phyloP scores from a whole-genome alignment of 805 yeast genomes.

The Sugiyamaella qingdaonensis region DNA sequence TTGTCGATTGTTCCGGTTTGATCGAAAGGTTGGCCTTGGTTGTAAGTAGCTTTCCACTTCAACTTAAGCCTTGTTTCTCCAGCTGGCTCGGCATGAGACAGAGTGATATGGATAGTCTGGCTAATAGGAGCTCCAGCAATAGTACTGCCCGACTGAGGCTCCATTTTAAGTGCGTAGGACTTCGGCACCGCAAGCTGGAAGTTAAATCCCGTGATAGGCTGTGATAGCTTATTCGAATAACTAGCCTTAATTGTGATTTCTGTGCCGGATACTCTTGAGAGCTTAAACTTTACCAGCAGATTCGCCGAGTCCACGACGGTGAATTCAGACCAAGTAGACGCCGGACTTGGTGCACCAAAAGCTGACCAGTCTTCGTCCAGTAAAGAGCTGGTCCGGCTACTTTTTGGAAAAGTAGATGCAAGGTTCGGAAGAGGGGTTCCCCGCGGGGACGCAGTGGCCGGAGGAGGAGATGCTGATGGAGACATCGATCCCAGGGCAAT shows the following conservation, averaged over 20 bases:
- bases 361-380: slow-evolving; percentile 10
- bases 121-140: slow-evolving; percentile 45
- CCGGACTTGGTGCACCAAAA: slow-evolving; percentile 1
- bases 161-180: slow-evolving; percentile 50
- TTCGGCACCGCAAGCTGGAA: slow-evolving; percentile 72
- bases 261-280: slow-evolving; percentile 36
- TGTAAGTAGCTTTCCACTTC: slow-evolving; percentile 69
- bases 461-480: slow-evolving; percentile 28
- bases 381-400: not conserved
- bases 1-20: slow-evolving; percentile 52
- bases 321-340: not conserved
- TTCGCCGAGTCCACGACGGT: slow-evolving; percentile 3
- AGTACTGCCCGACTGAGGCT: slow-evolving; percentile 57
- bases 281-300: slow-evolving; percentile 48
- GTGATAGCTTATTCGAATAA: slow-evolving; percentile 45
- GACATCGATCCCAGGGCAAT: slow-evolving; percentile 39
- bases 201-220: slow-evolving; percentile 47
- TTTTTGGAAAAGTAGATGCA: slow-evolving; percentile 11
- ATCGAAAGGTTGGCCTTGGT: slow-evolving; percentile 45
- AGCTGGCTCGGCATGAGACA: slow-evolving; percentile 13
- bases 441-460: slow-evolving; percentile 16
- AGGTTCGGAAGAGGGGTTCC: slow-evolving; percentile 17
- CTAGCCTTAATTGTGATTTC: slow-evolving; percentile 43
- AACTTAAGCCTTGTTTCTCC: slow-evolving; percentile 48
- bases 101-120: slow-evolving; percentile 46